Base-by-base conservation (phyloP, 2,329 filamentous ascomycete genomes). In the Hypoxylon sp. region DNA sequence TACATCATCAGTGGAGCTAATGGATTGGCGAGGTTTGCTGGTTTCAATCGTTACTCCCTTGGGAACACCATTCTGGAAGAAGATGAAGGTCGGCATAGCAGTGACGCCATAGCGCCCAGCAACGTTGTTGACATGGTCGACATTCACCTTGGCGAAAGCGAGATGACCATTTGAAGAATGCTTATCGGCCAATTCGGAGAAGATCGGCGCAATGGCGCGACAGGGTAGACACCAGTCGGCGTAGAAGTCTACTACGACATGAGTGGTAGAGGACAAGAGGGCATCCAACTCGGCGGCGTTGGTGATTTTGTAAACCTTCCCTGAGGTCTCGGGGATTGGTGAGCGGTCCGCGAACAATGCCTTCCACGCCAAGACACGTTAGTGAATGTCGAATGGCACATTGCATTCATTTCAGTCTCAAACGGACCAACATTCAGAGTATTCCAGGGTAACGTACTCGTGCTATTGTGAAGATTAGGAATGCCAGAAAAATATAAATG, bases 141-240 rank as follows among this genome's bases (percentile, higher is more conserved):
- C 47, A 27, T 50, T 50, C 27, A 50, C 47, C 27, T 50, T 50
- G 27, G 47, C 47, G 47, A 50, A 50, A 50, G 47, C 47, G 31
- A 50, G 47, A 17, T 50, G 24, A 2, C 47, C 47, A 6, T 50
- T 19, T 10, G 27, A 17, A 27, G 47, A 29, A 27, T 50, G 21
- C 8, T 29, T 50, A 6, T 50, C 47, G 10, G 47, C 47, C 47
- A 50, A 50, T 31, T 50, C 27, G 24, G 47, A 50, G 7, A 50
- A 50, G 24, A 32, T 50, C 8, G 47, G 47, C 24, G 47, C 47
- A n/a, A 50, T 50, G 19, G 47, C 47, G 27, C 47, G 47, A 50
- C 47, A 50, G 17, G 47, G 47, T 15, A 27, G 47, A 31, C 47
- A 50, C 47, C 47, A 50, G 27, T 50, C 47, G 15, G 47, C 47